Evolutionary conservation across 2,329 filamentous ascomycete genomes (phyloP), one percentile per base, ranked within the genome.

Genomic region (Fusarium sp.): DNA sequence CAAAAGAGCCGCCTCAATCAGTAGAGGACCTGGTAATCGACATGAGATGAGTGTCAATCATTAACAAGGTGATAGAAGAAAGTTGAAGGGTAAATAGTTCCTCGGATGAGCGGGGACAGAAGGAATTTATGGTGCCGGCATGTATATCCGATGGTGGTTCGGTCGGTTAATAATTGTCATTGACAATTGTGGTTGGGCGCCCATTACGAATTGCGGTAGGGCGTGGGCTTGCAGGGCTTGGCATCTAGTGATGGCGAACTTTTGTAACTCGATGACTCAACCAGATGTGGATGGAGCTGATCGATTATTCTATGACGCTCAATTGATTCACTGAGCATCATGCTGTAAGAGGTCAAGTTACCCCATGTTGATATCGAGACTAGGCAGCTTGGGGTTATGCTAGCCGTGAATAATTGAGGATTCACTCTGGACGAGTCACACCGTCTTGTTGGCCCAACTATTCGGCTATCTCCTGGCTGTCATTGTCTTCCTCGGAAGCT

Each of bases 71-170:
- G 39, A 20, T 34, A 46, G 9, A 57, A 24, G 5, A 17, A 3
- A 20, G 17, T 31, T 34, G 9, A 7, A 26, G 24, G 38, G 15
- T 22, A 31, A 45, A 22, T 20, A 39, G 45, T 26, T 34, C 43
- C 22, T 26, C 31, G 22, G 26, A 26, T 20, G n/a, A 38, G 38
- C 38, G 39, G 36, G 56, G 40, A 38, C 13, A 10, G 8, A 15
- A 36, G 6, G 48, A 53, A 59, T 68, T 68, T 68, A 71, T 53
- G 28, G 26, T 60, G 43, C 24, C 62, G 61, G 62, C 49, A 66
- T 20, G 33, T 8, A 17, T 26, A 66, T 64, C 62, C 62, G 62
- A 53, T 24, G 20, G 20, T 7, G 11, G 28, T 31, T 31, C 20
- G 20, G 28, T 61, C 51, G 46, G 59, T 59, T 61, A 68, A 45